phyloP scores from a whole-genome alignment of 2,329 filamentous ascomycete genomes.

The Cephalotrichum gorgonifer region DNA sequence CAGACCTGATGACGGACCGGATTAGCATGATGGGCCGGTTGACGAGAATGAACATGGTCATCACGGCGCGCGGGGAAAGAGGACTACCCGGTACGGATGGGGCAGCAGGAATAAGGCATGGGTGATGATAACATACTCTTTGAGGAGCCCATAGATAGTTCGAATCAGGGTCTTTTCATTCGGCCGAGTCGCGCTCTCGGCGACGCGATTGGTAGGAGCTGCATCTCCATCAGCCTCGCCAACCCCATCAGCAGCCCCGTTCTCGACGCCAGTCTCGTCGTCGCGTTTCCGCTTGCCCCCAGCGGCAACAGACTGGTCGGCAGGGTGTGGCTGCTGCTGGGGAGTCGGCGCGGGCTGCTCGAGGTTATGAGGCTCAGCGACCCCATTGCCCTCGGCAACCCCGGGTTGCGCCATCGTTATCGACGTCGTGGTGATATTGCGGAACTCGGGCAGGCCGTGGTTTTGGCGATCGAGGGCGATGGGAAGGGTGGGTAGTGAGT shows the following conservation, averaged over 20 bases:
- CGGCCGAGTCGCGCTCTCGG: neutral
- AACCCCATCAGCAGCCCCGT: conserved; percentile 18
- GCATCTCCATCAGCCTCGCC: conserved; percentile 1
- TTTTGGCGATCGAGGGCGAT: conserved; percentile 14
- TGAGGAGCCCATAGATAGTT: conserved; percentile 25
- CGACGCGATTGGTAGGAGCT: neutral
- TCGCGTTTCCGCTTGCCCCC: conserved; percentile 51
- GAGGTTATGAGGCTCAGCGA: conserved; percentile 15
- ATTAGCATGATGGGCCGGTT: neutral
- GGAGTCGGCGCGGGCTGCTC: conserved; percentile 7
- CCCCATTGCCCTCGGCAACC: conserved; percentile 29
- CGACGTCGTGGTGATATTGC: neutral
- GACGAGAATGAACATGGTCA: neutral
- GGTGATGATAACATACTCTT: conserved; percentile 16
- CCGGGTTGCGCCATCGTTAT: conserved; percentile 30
- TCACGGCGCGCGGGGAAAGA: neutral
- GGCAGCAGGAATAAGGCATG: neutral
- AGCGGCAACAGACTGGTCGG: conserved; percentile 12
- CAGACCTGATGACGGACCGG: conserved; percentile 39
- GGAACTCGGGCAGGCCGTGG: conserved; percentile 11
- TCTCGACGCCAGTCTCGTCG: conserved; percentile 29
- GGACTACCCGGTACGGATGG: neutral
- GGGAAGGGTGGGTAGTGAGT: neutral
- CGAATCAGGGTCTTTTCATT: conserved; percentile 24
- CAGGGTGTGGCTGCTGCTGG: conserved; percentile 4